A percentile compares a stretch with the other conserved stretches of the same genome.
Evolutionary conservation across 2,329 filamentous ascomycete genomes (phyloP).

Genomic region (Diplodia corticola): DNA sequence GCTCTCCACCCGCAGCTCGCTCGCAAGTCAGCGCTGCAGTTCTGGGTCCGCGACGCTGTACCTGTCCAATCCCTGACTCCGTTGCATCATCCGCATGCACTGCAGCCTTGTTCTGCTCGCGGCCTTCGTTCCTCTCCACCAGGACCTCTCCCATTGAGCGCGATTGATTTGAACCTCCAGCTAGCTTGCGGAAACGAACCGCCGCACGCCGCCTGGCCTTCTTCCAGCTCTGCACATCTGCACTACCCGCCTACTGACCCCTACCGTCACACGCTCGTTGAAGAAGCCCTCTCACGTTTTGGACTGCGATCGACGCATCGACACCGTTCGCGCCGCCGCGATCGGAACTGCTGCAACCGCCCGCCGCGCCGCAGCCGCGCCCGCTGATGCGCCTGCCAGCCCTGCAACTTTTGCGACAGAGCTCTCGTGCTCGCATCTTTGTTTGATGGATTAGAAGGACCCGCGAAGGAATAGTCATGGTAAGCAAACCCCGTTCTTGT

Average conservation of each 20-base stretch:
- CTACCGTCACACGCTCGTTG: not conserved
- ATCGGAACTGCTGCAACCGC: not conserved
- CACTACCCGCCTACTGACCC: not conserved
- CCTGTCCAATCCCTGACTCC: not conserved
- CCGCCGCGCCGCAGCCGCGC: not conserved
- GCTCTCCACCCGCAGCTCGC: conserved; percentile 5
- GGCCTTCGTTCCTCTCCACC: conserved; percentile 6
- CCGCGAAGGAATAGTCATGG: not conserved
- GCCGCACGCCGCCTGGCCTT: conserved; percentile 5
- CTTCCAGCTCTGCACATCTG: too few species aligned
- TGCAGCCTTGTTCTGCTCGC: conserved; percentile 10
- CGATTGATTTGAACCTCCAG: not conserved
- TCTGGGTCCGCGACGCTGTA: not conserved
- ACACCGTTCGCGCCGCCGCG: not conserved
- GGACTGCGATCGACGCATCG: not conserved
- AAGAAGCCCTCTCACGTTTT: not conserved
- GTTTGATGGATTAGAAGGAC: conserved; percentile 5
- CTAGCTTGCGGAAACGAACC: not conserved
- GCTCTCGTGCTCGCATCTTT: not conserved
- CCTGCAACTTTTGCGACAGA: not conserved
- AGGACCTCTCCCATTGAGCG: not conserved
- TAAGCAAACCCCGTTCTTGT: not conserved
- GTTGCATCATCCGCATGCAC: conserved; percentile 20
- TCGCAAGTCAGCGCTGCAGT: not conserved
- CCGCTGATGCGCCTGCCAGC: conserved; percentile 2